Evolutionary conservation across 2,329 filamentous ascomycete genomes (phyloP), one percentile per base, ranked within the genome.

Genomic region (Tothia fuscella): DNA sequence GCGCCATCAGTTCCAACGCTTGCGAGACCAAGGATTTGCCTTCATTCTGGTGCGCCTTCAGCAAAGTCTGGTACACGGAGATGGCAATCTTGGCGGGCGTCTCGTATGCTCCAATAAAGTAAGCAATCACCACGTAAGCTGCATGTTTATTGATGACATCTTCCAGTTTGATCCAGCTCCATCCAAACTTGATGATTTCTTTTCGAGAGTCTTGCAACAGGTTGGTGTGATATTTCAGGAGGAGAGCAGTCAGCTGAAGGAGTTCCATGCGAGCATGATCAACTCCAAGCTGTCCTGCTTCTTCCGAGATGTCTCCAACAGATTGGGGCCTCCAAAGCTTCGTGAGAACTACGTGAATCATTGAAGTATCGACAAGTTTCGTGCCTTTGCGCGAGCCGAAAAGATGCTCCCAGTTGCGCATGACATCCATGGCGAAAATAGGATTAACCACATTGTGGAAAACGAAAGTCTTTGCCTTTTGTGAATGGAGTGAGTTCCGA

Each of bases 91-190:
- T 98, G 10, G 84, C 74, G 0, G 91, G 93, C 0, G 91, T 96
- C 52, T 98, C 93, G 56, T 93, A 98, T 49, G 93, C 83, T 1
- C 86, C 85, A 52, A 98, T 95, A 65, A 98, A 98, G 61, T 95
- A 98, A 3, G 85, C 87, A 47, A 98, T 93, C 5, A 98, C 78
- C 4, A 95, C 89, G 53, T 98, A 98, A 3, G 91, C 88, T 1
- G 89, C 91, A 58, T 96, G 91, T 61, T 98, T 98, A 68, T 96
- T 98, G 66, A 98, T 94, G 44, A 94, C 84, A 59, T 99, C 91
- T 55, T 99, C 93, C n/a, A 98, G 74, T 19, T 85, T 78, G 53
- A 98, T 98, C 56, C 94, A 96, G 14, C 88, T 94, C 91, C 91
- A 99, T 3, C 87, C 88, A 61, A 96, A 98, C 62, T 95, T 96